phyloP scores from a whole-genome alignment of 1,139 yeast genomes.

The Schizosaccharomyces versatilis region DNA sequence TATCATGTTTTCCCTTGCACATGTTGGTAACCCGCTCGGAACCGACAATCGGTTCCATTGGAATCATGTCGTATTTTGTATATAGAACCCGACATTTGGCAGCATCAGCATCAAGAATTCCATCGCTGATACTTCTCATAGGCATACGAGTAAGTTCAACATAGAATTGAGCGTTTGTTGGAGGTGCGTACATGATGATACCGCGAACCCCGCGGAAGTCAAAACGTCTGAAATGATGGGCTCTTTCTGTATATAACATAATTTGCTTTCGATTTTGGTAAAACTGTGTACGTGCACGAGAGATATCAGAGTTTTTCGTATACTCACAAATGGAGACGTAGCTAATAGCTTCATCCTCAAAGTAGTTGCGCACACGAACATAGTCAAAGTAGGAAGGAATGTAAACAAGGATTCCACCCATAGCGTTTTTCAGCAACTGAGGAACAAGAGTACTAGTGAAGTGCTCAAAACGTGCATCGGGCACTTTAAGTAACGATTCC shows the following conservation, averaged over 20 bases:
- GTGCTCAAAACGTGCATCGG: slow-evolving; percentile 58
- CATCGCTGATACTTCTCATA: slow-evolving; percentile 23
- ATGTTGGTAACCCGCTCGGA: slow-evolving; percentile 32
- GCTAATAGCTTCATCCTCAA: slow-evolving; percentile 23
- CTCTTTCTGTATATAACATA: slow-evolving; percentile 70
- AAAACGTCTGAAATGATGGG: slow-evolving; percentile 74
- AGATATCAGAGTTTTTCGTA: slow-evolving; percentile 43
- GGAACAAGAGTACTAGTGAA: slow-evolving; percentile 59
- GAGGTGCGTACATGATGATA: slow-evolving; percentile 61
- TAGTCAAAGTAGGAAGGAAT: slow-evolving; percentile 79
- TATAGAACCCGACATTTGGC: slow-evolving; percentile 39
- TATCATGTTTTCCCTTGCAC: slow-evolving; percentile 14
- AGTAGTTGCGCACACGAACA: slow-evolving; percentile 48
- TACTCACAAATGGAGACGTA: slow-evolving; percentile 67
- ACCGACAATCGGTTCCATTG: slow-evolving; percentile 71
- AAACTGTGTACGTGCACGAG: slow-evolving; percentile 51
- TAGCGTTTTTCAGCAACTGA: slow-evolving; percentile 30
- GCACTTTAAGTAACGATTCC: slow-evolving; percentile 38
- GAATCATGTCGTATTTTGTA: slow-evolving; percentile 62
- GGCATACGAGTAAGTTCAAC: slow-evolving; percentile 41
- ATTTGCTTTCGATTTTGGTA: slow-evolving; percentile 42
- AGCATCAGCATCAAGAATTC: slow-evolving; percentile 18
- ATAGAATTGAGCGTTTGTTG: slow-evolving; percentile 67
- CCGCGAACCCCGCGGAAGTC: slow-evolving; percentile 74
- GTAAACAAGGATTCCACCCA: slow-evolving; percentile 53